A percentile compares a stretch with the other conserved stretches of the same genome.
phyloP scores from a whole-genome alignment of 371 early-diverging fungal species.

The Mucor racemosus region DNA sequence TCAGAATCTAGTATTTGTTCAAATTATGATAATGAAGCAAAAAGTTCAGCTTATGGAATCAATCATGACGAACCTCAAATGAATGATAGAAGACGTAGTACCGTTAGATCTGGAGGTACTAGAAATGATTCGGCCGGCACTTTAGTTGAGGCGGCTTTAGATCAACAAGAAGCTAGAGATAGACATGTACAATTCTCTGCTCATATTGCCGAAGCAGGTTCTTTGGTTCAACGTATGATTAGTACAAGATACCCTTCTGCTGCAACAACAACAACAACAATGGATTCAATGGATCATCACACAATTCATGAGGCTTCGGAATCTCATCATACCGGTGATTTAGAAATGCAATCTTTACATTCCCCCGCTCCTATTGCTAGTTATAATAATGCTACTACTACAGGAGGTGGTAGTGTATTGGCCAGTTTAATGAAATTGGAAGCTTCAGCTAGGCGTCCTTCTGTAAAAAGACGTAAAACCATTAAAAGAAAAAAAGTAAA shows the following conservation, averaged over 20 bases:
- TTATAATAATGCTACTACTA: background rate
- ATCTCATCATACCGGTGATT: constrained; percentile 6
- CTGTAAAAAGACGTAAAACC: constrained; percentile 5
- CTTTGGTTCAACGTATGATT: constrained; percentile 48
- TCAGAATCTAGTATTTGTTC: constrained; percentile 14
- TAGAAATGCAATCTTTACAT: constrained; percentile 8
- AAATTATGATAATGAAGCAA: constrained; percentile 1
- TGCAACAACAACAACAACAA: background rate
- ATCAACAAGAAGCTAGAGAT: constrained; percentile 46
- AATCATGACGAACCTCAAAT: background rate
- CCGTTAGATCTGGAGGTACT: background rate
- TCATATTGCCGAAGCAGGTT: constrained; percentile 50
- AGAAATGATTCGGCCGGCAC: constrained; percentile 22
- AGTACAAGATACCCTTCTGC: constrained; percentile 23
- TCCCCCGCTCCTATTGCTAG: background rate
- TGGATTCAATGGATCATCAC: constrained; percentile 1
- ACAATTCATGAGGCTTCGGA: constrained; percentile 13
- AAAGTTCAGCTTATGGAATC: background rate
- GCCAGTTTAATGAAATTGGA: constrained; percentile 51
- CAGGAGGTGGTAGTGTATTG: constrained; percentile 41
- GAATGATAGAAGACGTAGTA: constrained; percentile 3
- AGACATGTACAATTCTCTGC: constrained; percentile 53
- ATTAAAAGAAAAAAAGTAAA: constrained; percentile 20
- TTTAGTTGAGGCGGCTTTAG: constrained; percentile 51
- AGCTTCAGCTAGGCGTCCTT: constrained; percentile 24